Conservation (phyloP, 2,329 filamentous ascomycete genomes). For the Apiospora arundinis region DNA sequence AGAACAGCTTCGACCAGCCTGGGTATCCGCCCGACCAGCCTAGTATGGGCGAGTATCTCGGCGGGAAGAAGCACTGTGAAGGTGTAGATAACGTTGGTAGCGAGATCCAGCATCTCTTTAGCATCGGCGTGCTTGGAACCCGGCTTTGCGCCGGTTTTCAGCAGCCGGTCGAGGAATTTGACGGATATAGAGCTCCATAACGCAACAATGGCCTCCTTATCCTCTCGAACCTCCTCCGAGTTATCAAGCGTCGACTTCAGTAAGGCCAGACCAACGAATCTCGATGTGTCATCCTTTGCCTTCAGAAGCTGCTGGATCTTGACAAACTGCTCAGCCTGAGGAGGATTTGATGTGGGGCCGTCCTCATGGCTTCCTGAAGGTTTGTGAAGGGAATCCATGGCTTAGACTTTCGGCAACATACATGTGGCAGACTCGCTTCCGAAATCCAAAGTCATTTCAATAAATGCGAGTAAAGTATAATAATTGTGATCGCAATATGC, state of each 20-base stretch:
- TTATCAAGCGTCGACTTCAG: constrained; percentile 71
- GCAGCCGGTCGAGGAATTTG: constrained; percentile 68
- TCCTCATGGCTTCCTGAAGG: neutral
- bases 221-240: constrained; percentile 55
- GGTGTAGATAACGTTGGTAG: constrained; percentile 66
- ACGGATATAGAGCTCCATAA: constrained; percentile 67
- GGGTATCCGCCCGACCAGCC: constrained; percentile 59
- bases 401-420: neutral
- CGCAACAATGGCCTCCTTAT: constrained; percentile 51
- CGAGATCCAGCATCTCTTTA: constrained; percentile 67
- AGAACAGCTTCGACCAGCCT: constrained; percentile 59
- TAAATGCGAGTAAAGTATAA: neutral
- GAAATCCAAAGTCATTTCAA: neutral
- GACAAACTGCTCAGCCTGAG: constrained; percentile 40
- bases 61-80: constrained; percentile 65
- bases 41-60: constrained; percentile 48
- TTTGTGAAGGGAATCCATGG: constrained; percentile 1
- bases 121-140: constrained; percentile 50
- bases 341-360: neutral
- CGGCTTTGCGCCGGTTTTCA: constrained; percentile 56
- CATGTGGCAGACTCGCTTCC: neutral
- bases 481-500: neutral
- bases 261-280: constrained; percentile 71
- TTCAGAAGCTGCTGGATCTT: constrained; percentile 63
- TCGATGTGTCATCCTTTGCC: constrained; percentile 69